phyloP scores from a whole-genome alignment of 1,139 yeast species.

The Yarrowia galli region DNA sequence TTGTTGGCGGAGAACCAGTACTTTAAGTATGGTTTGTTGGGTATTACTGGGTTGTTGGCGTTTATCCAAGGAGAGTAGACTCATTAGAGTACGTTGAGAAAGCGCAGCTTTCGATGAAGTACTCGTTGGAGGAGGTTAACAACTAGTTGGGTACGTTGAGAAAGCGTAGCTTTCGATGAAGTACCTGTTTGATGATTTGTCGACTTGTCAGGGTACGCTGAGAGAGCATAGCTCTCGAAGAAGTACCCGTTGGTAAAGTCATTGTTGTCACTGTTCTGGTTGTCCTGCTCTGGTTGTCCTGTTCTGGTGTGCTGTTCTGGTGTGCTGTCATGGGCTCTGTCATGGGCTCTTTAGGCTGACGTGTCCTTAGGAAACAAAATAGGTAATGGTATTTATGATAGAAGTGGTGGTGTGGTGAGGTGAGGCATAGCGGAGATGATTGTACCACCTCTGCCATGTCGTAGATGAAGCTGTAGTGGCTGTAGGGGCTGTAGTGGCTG shows the following conservation, averaged over 20 bases:
- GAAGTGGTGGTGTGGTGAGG: not conserved
- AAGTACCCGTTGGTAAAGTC: no score
- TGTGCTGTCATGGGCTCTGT: no score
- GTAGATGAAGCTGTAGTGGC: no score
- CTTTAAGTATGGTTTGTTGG: conserved; percentile 74
- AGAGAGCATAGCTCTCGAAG: no score
- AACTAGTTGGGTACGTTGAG: not conserved
- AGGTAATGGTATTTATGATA: conserved; percentile 20
- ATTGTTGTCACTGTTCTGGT: no score
- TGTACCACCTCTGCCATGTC: no score
- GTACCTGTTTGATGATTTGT: not conserved
- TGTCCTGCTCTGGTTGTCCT: no score
- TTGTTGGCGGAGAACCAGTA: conserved; percentile 88
- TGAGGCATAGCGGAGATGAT: no score
- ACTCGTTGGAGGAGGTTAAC: not conserved
- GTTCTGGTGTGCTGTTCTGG: no score
- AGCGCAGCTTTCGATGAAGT: conserved; percentile 20
- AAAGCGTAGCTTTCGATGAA: not conserved
- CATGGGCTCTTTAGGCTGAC: no score
- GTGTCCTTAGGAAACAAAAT: not conserved
- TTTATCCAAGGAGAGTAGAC: conserved; percentile 50
- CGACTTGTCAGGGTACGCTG: no score
- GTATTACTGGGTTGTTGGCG: conserved; percentile 63
- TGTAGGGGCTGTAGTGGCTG: no score
- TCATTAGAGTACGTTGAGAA: not conserved